These are phyloP conservation scores for Phalaenopsis equestris DNA, from an alignment of 106 monocot genomes.

Conservation along the genomic window DNA sequence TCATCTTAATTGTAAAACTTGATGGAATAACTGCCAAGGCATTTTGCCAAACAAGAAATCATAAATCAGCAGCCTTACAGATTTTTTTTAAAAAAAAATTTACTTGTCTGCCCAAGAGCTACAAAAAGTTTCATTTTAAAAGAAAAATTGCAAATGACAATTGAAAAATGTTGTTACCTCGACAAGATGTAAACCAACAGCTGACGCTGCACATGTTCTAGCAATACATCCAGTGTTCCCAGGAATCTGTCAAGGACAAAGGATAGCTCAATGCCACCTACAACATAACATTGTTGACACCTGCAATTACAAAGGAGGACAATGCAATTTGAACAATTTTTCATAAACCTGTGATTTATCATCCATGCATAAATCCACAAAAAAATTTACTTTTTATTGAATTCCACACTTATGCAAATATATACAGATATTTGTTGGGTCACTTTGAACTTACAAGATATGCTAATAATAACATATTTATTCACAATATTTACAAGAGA, in stretches of 20 bases:
- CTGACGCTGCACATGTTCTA: slow-evolving; percentile 94
- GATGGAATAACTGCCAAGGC: neutral
- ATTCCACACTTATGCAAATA: neutral
- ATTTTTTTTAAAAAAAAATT: neutral
- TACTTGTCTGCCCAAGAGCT: neutral
- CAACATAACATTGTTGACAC: slow-evolving; percentile 15
- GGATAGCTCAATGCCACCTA: slow-evolving; percentile 33
- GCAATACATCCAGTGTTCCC: slow-evolving; percentile 97
- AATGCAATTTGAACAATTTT: slow-evolving; percentile 3
- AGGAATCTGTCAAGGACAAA: slow-evolving; percentile 74
- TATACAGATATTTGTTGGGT: neutral
- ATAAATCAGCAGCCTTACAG: neutral
- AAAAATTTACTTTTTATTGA: neutral
- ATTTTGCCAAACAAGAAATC: neutral
- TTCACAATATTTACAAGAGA: neutral
- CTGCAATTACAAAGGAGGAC: slow-evolving; percentile 15
- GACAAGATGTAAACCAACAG: slow-evolving; percentile 91
- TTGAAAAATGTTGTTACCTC: slow-evolving; percentile 38
- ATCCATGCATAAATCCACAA: slow-evolving; percentile 2
- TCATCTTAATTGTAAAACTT: neutral
- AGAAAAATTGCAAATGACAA: neutral
- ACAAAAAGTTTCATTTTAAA: neutral
- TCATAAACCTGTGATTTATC: slow-evolving; percentile 2
- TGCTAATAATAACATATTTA: neutral
- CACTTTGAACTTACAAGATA: neutral